A percentile compares a stretch with the other conserved stretches of the same genome.
Conservation (phyloP, 2,329 filamentous ascomycete species). For the Trichocomaceae sp. region DNA sequence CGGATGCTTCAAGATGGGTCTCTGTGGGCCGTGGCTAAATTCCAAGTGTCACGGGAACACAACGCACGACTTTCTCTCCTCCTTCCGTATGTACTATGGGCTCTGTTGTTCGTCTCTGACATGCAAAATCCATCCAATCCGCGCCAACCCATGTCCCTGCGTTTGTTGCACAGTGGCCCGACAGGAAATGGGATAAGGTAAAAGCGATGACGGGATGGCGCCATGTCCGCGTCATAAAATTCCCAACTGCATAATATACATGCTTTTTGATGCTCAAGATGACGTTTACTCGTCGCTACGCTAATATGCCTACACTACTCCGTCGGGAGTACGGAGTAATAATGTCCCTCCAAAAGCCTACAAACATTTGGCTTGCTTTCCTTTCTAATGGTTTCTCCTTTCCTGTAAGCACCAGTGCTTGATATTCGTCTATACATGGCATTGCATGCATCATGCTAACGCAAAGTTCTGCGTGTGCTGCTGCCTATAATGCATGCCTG, state of each 20-base stretch:
- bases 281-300: background rate
- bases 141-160: background rate
- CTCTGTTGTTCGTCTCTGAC: constrained; percentile 4
- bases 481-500: background rate
- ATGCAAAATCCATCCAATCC: background rate
- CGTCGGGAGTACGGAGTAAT: background rate
- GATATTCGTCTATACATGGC: background rate
- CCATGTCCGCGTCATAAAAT: background rate
- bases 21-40: constrained; percentile 1
- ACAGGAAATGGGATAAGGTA: background rate
- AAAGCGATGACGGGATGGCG: constrained; percentile 3
- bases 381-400: background rate
- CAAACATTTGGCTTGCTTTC: background rate
- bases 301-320: background rate
- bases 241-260: background rate
- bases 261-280: background rate
- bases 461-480: background rate
- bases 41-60: constrained; percentile 9
- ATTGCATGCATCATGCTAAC: background rate
- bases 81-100: too few relatives aligned
- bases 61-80: constrained; percentile 1
- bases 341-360: background rate
- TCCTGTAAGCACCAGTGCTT: background rate
- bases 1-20: background rate
- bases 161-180: background rate